Evolutionary conservation across 345 rosid genomes (phyloP), one percentile per base, ranked within the genome.

Genomic region (Linum tenue): DNA sequence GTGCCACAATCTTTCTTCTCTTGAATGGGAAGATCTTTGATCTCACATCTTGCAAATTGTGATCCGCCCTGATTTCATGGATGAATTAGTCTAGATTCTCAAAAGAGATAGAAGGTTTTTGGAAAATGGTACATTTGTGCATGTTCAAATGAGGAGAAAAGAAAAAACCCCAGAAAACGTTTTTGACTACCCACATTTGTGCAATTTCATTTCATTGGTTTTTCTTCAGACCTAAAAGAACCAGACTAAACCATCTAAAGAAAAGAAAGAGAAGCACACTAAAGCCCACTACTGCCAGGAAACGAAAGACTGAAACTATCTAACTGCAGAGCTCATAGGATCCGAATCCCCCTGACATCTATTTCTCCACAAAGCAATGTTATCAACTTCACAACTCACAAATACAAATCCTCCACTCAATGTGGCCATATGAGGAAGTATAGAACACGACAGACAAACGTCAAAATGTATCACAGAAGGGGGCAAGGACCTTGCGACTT

Each of bases 1-100:
- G 72, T 39, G 73, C 67, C 70, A 60, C 73, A 36, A 64, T 56
- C 64, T 73, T 73, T 61, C 77, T 73, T 69, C 73, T 73, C 69
- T 61, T 73, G 43, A 55, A 73, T 41, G 77, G 73, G 36, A 73
- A 73, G 65, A 73, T 73, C 76, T 73, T 73, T 60, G 73, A 48
- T 65, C 77, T 69, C 36, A 69, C 67, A 69, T 73, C 73, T 69
- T 73, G 70, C 67, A 69, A 41, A 60, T 37, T 73, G 73, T 73
- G 73, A 53, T 73, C 77, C 31, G 77, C 73, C 70, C 77, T 73
- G 66, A 50, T n/a, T 43, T 39, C 61, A 56, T 38, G 6, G 6
- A 43, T 43, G 50, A 43, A 22, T 43, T 43, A 43, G 50, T 43
- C 6, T 43, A 43, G 6, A 43, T 11, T 43, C 10, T 43, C 10